Evolutionary conservation across 2,329 filamentous ascomycete species (phyloP).

Genomic region (Talaromyces funiculosus): DNA sequence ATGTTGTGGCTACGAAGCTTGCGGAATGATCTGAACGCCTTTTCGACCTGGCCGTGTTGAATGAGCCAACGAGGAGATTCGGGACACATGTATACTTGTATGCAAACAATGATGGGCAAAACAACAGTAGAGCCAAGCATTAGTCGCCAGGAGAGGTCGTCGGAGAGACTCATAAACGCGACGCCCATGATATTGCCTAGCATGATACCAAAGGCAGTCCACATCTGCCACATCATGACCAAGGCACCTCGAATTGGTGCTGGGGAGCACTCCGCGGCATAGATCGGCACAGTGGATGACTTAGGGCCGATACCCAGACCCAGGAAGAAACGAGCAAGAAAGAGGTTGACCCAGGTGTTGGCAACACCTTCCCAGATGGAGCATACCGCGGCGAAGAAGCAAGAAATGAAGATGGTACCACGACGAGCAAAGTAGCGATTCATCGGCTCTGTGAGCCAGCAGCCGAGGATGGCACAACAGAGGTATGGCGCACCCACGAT

Average conservation of each 20-base stretch:
- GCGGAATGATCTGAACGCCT: conserved; percentile 47
- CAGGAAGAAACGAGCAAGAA: conserved; percentile 39
- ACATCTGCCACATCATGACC: conserved; percentile 51
- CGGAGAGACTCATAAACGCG: conserved; percentile 37
- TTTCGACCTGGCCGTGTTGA: conserved; percentile 40
- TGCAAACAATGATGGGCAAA: conserved; percentile 53
- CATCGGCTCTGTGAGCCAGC: conserved; percentile 46
- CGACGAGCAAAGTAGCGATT: conserved; percentile 42
- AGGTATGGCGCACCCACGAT: conserved; percentile 44
- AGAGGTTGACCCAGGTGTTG: conserved; percentile 40
- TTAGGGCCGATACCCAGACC: conserved; percentile 41
- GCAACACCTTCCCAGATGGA: conserved; percentile 41
- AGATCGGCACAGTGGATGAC: conserved; percentile 43
- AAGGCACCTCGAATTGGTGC: conserved; percentile 46
- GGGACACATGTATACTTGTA: conserved; percentile 61
- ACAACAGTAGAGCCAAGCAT: conserved; percentile 65
- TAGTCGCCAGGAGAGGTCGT: conserved; percentile 59
- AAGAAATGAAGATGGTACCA: conserved; percentile 42
- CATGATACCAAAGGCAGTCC: conserved; percentile 43
- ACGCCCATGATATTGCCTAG: conserved; percentile 47
- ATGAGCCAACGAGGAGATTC: conserved; percentile 50
- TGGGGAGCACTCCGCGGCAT: conserved; percentile 45
- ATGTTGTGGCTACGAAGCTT: conserved; percentile 46
- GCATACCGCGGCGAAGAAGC: conserved; percentile 37
- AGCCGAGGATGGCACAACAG: conserved; percentile 41